Conservation (phyloP, 2,329 filamentous ascomycete species). For the Apiospora hydei region DNA sequence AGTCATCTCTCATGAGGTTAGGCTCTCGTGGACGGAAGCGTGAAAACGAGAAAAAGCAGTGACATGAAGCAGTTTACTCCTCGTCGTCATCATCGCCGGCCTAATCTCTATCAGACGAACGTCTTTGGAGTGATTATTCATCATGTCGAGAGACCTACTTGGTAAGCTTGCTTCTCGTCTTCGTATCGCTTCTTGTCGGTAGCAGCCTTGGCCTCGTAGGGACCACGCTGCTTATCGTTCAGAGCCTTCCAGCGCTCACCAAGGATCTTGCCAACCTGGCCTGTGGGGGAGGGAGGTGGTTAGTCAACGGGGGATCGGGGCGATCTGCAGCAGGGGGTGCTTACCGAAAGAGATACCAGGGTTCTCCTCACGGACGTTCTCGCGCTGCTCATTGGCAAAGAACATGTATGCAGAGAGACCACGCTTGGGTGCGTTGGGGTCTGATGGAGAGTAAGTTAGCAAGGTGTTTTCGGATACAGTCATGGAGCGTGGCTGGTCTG, state of each 20-base stretch:
- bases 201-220: slow-evolving; percentile 96
- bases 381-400: slow-evolving; percentile 99
- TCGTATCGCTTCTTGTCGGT: slow-evolving; percentile 99
- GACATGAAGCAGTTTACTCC: slow-evolving; percentile 28
- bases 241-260: slow-evolving; percentile 99
- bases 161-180: slow-evolving; percentile 94
- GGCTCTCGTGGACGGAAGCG: slow-evolving; percentile 34
- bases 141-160: slow-evolving; percentile 42
- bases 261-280: slow-evolving; percentile 96
- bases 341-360: slow-evolving; percentile 94
- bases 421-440: slow-evolving; percentile 98
- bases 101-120: slow-evolving; percentile 37
- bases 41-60: slow-evolving; percentile 22
- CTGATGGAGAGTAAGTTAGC: slow-evolving; percentile 52
- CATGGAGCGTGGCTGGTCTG: too few species aligned
- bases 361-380: slow-evolving; percentile 98
- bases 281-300: slow-evolving; percentile 49
- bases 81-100: slow-evolving; percentile 63
- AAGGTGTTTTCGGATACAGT: neutral
- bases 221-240: slow-evolving; percentile 87
- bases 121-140: neutral
- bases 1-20: slow-evolving; percentile 24
- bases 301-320: neutral
- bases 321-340: slow-evolving; percentile 37
- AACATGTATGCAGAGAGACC: slow-evolving; percentile 99